Conservation (phyloP, 164 flowering plant genomes). For the Brasenia schreberi region DNA sequence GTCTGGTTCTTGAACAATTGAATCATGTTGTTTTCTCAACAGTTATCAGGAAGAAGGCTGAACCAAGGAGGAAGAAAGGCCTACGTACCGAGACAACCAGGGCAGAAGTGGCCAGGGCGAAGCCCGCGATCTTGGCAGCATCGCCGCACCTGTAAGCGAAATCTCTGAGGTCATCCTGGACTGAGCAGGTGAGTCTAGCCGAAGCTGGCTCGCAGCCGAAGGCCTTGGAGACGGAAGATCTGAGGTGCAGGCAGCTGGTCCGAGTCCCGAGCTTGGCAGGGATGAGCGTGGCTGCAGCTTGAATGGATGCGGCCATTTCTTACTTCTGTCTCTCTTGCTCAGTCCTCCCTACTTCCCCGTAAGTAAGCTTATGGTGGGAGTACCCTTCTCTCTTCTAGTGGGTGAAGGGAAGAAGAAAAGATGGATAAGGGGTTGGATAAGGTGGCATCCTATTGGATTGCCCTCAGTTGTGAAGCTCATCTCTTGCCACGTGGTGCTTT, state of each 20-base stretch:
- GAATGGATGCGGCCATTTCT: slow-evolving; percentile 77
- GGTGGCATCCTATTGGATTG: neutral
- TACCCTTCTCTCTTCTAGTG: too few relatives aligned
- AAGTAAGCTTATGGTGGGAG: too few relatives aligned
- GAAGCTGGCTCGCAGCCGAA: slow-evolving; percentile 40
- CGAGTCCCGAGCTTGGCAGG: slow-evolving; percentile 47
- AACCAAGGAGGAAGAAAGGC: neutral
- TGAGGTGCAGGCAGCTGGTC: slow-evolving; percentile 32
- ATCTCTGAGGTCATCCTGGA: slow-evolving; percentile 67
- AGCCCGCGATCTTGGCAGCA: slow-evolving; percentile 77
- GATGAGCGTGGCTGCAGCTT: slow-evolving; percentile 80
- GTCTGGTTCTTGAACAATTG: too few relatives aligned
- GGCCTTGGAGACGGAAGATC: slow-evolving; percentile 38
- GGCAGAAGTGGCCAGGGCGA: slow-evolving; percentile 91
- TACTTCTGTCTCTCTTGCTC: neutral
- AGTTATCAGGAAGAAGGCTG: too few relatives aligned
- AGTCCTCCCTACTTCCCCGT: neutral
- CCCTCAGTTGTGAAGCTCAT: neutral
- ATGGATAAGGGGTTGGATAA: neutral
- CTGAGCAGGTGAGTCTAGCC: slow-evolving; percentile 56
- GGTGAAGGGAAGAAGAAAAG: neutral
- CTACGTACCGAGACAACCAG: slow-evolving; percentile 62
- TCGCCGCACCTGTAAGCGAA: slow-evolving; percentile 55
- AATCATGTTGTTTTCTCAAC: too few relatives aligned
- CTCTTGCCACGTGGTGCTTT: neutral